phyloP scores from a whole-genome alignment of 306 rosid species.

The Ziziphus jujuba region DNA sequence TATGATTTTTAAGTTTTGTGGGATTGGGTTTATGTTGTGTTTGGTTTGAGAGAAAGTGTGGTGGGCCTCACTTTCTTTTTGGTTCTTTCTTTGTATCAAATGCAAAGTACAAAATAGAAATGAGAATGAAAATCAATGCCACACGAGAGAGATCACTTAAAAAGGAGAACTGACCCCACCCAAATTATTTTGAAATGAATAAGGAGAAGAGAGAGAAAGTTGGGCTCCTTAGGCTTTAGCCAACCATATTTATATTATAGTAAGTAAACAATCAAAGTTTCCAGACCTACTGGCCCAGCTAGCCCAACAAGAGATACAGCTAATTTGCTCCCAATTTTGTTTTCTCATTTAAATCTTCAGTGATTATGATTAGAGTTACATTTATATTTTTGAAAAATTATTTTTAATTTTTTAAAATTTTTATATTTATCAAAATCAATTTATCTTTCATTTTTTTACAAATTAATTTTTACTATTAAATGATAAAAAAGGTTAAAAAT shows the following conservation, averaged over 20 bases:
- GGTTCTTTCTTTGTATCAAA: slow-evolving; percentile 53
- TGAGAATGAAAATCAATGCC: slow-evolving; percentile 74
- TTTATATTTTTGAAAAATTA: too few relatives aligned
- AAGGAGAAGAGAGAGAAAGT: slow-evolving; percentile 19
- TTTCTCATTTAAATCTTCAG: too few relatives aligned
- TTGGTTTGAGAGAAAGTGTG: slow-evolving; percentile 9
- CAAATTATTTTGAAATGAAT: slow-evolving; percentile 42
- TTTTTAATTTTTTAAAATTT: too few relatives aligned
- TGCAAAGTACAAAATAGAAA: slow-evolving; percentile 52
- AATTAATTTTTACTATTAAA: too few relatives aligned
- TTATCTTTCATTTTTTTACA: too few relatives aligned
- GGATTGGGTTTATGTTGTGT: slow-evolving; percentile 17
- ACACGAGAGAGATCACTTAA: slow-evolving; percentile 45
- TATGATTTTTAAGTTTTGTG: slow-evolving; percentile 37
- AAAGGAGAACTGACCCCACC: slow-evolving; percentile 37
- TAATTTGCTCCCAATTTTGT: not conserved
- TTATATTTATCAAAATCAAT: too few relatives aligned
- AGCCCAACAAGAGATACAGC: slow-evolving; percentile 21
- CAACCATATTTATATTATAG: slow-evolving; percentile 11
- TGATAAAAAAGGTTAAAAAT: too few relatives aligned
- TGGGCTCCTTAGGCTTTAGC: slow-evolving; percentile 1
- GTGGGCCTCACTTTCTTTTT: slow-evolving; percentile 44
- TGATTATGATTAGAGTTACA: too few relatives aligned
- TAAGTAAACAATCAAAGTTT: not conserved
- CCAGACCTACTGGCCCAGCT: not conserved